phyloP scores from a whole-genome alignment of 2,329 filamentous ascomycete species.

The Aspergillus japonicus region DNA sequence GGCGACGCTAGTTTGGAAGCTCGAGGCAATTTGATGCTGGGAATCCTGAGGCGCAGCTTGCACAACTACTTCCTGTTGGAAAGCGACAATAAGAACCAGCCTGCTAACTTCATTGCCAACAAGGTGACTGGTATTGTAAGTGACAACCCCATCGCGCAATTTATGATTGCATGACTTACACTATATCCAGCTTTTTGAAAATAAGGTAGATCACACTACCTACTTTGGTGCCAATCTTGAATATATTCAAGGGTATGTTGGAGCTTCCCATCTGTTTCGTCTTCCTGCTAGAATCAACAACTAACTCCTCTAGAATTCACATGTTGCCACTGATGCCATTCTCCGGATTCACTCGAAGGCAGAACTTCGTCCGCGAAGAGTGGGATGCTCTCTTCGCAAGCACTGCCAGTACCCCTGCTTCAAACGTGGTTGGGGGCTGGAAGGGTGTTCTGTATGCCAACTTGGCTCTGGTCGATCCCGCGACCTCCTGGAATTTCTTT shows the following conservation, averaged over 20 bases:
- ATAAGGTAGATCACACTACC: conserved; percentile 90
- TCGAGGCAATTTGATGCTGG: conserved; percentile 79
- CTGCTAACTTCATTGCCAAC: conserved; percentile 75
- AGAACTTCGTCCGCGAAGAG: conserved; percentile 74
- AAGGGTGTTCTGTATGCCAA: conserved; percentile 81
- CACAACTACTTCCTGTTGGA: conserved; percentile 80
- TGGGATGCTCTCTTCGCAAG: conserved; percentile 76
- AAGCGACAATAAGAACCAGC: conserved; percentile 67
- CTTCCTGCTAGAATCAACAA: conserved; percentile 1
- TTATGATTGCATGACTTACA: background rate
- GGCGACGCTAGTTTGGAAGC: conserved; percentile 79
- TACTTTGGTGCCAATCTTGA: conserved; percentile 77
- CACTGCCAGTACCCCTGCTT: conserved; percentile 59
- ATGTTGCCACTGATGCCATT: conserved; percentile 75
- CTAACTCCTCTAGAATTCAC: conserved; percentile 64
- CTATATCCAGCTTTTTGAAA: conserved; percentile 70
- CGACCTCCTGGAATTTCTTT: conserved; percentile 73
- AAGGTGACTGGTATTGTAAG: conserved; percentile 61
- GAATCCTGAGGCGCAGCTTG: conserved; percentile 71
- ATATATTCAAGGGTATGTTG: conserved; percentile 60
- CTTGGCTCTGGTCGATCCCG: conserved; percentile 72
- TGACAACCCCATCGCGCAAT: background rate
- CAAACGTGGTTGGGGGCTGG: conserved; percentile 71
- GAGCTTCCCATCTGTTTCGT: background rate
- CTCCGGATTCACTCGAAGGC: conserved; percentile 65